phyloP scores from a whole-genome alignment of 2,329 filamentous ascomycete genomes.

The Clarireedia homoeocarpa region DNA sequence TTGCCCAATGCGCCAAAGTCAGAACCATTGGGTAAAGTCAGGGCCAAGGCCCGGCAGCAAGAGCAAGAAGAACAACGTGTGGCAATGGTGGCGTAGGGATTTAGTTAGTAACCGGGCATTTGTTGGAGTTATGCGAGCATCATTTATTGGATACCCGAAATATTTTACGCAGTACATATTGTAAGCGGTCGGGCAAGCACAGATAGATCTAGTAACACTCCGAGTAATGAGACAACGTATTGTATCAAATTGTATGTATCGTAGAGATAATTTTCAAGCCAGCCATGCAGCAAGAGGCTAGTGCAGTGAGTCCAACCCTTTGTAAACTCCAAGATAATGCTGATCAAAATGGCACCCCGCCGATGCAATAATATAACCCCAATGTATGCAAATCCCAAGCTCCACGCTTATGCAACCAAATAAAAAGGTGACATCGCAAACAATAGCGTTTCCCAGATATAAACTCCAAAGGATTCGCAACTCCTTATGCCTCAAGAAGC shows the following conservation, averaged over 20 bases:
- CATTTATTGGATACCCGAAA: slow-evolving; percentile 18
- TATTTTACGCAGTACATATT: slow-evolving; percentile 1
- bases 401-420: slow-evolving; percentile 10
- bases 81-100: slow-evolving; percentile 26
- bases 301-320: too few relatives aligned
- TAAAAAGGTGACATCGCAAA: background rate
- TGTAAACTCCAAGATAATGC: too few relatives aligned
- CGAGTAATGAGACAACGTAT: too few relatives aligned
- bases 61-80: slow-evolving; percentile 21
- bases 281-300: too few relatives aligned
- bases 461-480: background rate
- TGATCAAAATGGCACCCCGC: background rate
- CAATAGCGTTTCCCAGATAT: background rate
- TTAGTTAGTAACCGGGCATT: slow-evolving; percentile 17
- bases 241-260: too few relatives aligned
- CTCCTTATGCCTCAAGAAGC: too few relatives aligned
- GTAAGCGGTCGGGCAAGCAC: background rate
- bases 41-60: slow-evolving; percentile 22
- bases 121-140: slow-evolving; percentile 20
- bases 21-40: slow-evolving; percentile 17
- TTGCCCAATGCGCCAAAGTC: slow-evolving; percentile 27
- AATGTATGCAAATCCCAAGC: background rate
- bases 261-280: too few relatives aligned
- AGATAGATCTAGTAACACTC: background rate
- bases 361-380: slow-evolving; percentile 1